Percentiles rank a stretch among this genome's conserved stretches.
These are phyloP conservation scores for Starmerella vitae DNA, from an alignment of 805 yeast species.

Conservation along the genomic window DNA sequence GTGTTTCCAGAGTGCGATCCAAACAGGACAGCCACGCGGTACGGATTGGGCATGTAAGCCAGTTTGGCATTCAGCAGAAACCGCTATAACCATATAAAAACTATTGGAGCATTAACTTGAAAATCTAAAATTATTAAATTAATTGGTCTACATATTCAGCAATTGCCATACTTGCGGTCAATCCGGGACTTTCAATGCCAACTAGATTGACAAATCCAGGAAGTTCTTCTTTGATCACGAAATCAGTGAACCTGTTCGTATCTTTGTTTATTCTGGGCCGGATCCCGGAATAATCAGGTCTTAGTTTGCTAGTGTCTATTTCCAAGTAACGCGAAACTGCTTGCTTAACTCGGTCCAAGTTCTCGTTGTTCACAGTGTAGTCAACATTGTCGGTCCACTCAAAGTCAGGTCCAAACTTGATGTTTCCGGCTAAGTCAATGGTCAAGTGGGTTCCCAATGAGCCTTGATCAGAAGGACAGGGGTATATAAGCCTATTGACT, in stretches of 20 bases:
- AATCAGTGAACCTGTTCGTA: conserved; percentile 47
- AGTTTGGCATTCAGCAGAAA: too few relatives aligned
- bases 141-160: conserved; percentile 48
- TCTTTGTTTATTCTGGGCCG: conserved; percentile 58
- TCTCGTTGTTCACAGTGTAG: conserved; percentile 26
- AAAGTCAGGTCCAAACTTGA: conserved; percentile 78
- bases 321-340: conserved; percentile 51
- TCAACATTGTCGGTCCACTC: conserved; percentile 49
- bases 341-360: conserved; percentile 40
- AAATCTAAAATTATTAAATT: too few relatives aligned
- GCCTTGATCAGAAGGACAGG: conserved; percentile 60
- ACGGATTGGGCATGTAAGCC: too few relatives aligned
- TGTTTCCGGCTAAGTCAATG: conserved; percentile 62
- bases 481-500: conserved; percentile 54
- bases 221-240: conserved; percentile 55
- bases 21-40: conserved; percentile 42
- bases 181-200: conserved; percentile 85
- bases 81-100: too few relatives aligned
- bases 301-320: conserved; percentile 38
- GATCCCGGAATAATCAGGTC: conserved; percentile 66
- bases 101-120: too few relatives aligned
- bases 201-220: conserved; percentile 68
- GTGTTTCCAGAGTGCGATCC: conserved; percentile 89
- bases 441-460: conserved; percentile 84
- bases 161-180: conserved; percentile 72